Conservation (phyloP, 257 asterid genomes). For the Solanum virginianum region DNA sequence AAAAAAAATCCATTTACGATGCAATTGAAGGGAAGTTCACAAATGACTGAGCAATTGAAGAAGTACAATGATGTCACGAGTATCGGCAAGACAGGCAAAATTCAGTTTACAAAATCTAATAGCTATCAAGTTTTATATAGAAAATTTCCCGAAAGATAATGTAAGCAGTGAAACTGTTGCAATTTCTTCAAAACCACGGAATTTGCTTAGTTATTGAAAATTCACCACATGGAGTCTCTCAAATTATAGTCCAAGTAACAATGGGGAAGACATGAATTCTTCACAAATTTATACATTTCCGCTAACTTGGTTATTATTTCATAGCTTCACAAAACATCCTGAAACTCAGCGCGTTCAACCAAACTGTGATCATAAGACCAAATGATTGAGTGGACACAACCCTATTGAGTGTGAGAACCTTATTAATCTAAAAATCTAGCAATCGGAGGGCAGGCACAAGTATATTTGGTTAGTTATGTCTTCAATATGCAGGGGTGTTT, state of each 20-base stretch:
- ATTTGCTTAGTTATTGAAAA: background rate
- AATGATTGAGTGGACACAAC: background rate
- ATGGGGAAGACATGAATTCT: background rate
- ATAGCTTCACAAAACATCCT: background rate
- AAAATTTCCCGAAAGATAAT: background rate
- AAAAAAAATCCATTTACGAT: background rate
- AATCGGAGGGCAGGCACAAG: background rate
- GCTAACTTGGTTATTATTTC: background rate
- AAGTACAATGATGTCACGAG: background rate
- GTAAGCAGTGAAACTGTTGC: background rate
- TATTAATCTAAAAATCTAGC: background rate
- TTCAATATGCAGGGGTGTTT: background rate
- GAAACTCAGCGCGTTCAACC: background rate
- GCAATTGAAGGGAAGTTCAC: background rate
- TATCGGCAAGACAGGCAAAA: background rate
- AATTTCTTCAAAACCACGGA: background rate
- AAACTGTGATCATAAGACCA: background rate
- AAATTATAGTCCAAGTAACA: background rate
- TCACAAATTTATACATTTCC: background rate
- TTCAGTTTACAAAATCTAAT: background rate
- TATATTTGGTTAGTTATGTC: background rate
- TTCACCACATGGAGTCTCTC: background rate
- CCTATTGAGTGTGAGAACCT: background rate
- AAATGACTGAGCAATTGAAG: background rate
- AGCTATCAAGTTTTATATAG: background rate